phyloP scores from a whole-genome alignment of 352 stramenopile species.

The Globisporangium acanthophoron region DNA sequence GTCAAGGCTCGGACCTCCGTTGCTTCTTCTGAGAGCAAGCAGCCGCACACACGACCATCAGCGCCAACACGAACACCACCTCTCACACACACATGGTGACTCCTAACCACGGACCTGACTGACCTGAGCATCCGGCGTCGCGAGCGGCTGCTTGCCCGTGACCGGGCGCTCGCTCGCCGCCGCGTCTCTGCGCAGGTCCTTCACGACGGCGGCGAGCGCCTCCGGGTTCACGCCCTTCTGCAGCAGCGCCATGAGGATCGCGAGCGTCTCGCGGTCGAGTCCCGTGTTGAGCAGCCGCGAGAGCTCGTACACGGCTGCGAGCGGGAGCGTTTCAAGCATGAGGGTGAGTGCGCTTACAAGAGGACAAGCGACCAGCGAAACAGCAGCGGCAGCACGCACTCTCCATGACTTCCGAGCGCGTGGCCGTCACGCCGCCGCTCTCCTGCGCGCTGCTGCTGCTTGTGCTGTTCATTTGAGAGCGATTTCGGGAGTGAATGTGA shows the following conservation, averaged over 20 bases:
- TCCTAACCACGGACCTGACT: constrained; percentile 49
- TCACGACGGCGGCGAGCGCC: constrained; percentile 83
- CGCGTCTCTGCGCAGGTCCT: constrained; percentile 81
- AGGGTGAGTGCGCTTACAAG: background rate
- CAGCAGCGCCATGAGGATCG: constrained; percentile 83
- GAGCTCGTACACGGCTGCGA: constrained; percentile 83
- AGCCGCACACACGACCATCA: constrained; percentile 4
- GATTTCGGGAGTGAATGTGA: background rate
- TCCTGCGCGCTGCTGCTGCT: constrained; percentile 19
- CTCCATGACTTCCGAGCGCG: constrained; percentile 50
- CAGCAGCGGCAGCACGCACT: constrained; percentile 22
- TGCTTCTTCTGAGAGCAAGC: constrained; percentile 44
- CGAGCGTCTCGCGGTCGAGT: constrained; percentile 84
- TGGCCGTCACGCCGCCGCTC: constrained; percentile 29
- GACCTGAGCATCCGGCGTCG: constrained; percentile 50
- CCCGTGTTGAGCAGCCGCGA: constrained; percentile 89
- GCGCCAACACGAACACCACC: background rate
- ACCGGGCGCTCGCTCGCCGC: constrained; percentile 21
- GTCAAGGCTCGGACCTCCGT: constrained; percentile 45
- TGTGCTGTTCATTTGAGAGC: background rate
- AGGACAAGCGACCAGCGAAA: background rate
- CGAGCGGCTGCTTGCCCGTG: constrained; percentile 48
- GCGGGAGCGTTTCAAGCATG: background rate
- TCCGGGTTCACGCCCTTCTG: constrained; percentile 90
- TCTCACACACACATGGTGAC: too few species aligned